Evolutionary conservation across 2,329 filamentous ascomycete species (phyloP).

Genomic region (Trichoderma cornu-damae): DNA sequence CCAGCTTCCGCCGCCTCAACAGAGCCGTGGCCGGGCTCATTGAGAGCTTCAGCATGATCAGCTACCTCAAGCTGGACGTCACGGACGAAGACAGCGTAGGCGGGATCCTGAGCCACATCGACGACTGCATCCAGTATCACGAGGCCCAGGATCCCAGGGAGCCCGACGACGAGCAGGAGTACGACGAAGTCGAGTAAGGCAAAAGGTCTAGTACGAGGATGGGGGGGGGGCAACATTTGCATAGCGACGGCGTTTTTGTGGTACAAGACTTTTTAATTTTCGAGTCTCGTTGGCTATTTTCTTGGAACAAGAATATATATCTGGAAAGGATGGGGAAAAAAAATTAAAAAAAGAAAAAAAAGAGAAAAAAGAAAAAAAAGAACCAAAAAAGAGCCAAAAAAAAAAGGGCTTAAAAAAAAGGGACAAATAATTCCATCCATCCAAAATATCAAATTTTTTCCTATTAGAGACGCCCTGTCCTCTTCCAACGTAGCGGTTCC

Average conservation of each 20-base stretch:
- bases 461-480: no score
- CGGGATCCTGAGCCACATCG: constrained; percentile 81
- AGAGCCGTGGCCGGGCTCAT: constrained; percentile 84
- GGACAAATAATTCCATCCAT: no score
- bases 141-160: constrained; percentile 90
- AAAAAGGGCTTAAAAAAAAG: no score
- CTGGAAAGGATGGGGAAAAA: not conserved
- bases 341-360: no score
- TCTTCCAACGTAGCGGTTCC: no score
- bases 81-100: constrained; percentile 89
- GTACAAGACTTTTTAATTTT: not conserved
- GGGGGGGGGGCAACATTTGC: constrained; percentile 23
- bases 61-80: constrained; percentile 82
- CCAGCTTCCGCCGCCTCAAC: constrained; percentile 77
- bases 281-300: constrained; percentile 15
- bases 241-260: constrained; percentile 41
- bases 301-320: not conserved
- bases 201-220: constrained; percentile 16
- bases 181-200: constrained; percentile 35
- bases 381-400: not conserved
- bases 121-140: constrained; percentile 89
- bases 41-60: constrained; percentile 97
- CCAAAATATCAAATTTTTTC: no score
- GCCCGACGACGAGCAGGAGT: constrained; percentile 55
- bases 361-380: not conserved